These are phyloP conservation scores for Boehmeria nivea DNA, from an alignment of 306 rosid species.

Conservation along the genomic window DNA sequence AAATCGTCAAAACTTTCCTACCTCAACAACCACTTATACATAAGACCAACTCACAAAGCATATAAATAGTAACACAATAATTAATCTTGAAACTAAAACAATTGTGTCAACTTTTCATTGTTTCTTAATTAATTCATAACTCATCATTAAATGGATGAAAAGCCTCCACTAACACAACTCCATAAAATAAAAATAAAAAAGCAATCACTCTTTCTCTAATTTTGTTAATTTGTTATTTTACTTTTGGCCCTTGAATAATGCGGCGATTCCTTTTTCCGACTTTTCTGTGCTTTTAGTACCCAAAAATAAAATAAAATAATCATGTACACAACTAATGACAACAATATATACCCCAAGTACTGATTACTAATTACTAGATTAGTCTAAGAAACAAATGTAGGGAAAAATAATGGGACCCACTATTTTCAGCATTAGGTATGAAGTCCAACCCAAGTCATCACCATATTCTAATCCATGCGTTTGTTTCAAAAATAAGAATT, in stretches of 20 bases:
- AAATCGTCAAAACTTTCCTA: slow-evolving; percentile 9
- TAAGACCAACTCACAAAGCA: not conserved
- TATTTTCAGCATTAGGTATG: slow-evolving; percentile 46
- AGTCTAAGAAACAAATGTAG: too few species aligned
- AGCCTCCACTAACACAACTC: not conserved
- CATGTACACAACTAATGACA: too few species aligned
- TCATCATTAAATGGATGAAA: slow-evolving; percentile 20
- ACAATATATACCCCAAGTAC: too few species aligned
- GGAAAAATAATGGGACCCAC: slow-evolving; percentile 7
- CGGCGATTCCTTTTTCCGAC: too few species aligned
- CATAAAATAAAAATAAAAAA: not conserved
- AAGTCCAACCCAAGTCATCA: slow-evolving; percentile 49
- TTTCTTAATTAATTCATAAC: slow-evolving; percentile 24
- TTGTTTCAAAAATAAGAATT: slow-evolving; percentile 3
- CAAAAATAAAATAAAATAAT: too few species aligned
- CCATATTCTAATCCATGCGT: slow-evolving; percentile 27
- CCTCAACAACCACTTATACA: slow-evolving; percentile 16
- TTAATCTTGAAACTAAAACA: not conserved
- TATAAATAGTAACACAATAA: slow-evolving; percentile 3
- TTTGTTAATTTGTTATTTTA: not conserved
- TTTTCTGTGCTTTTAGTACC: too few species aligned
- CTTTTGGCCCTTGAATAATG: not conserved
- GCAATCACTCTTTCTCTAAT: too few species aligned
- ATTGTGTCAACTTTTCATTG: not conserved
- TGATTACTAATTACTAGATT: too few species aligned